Percentiles rank a stretch among this genome's conserved stretches.
Conservation (phyloP, 169 alveolate species). For the Eimeria acervulina region DNA sequence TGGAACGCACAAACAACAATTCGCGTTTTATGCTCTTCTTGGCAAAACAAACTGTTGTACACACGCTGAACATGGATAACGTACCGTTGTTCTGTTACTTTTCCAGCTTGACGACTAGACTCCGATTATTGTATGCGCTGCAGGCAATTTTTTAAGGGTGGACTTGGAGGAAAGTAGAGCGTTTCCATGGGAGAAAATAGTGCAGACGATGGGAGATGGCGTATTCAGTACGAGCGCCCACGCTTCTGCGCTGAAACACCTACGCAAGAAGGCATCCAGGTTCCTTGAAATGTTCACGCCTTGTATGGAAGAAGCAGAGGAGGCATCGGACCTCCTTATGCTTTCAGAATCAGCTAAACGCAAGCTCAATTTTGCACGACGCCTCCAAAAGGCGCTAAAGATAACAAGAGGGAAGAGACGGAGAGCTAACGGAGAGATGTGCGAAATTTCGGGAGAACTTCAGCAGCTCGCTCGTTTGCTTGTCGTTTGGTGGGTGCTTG, state of each 20-base stretch:
- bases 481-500: constrained; percentile 56
- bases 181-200: constrained; percentile 56
- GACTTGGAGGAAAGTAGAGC: constrained; percentile 66
- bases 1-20: background rate
- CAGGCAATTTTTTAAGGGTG: constrained; percentile 65
- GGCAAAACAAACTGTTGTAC: background rate
- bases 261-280: background rate
- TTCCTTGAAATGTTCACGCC: constrained; percentile 39
- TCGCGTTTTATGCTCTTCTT: background rate
- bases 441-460: constrained; percentile 49
- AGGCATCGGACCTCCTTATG: constrained; percentile 39
- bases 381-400: background rate
- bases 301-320: constrained; percentile 21
- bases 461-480: constrained; percentile 69
- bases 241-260: constrained; percentile 27
- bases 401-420: background rate
- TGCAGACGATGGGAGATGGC: constrained; percentile 58
- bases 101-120: background rate
- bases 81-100: background rate
- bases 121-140: background rate
- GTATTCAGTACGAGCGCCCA: constrained; percentile 12
- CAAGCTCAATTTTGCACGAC: background rate
- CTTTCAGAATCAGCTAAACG: background rate
- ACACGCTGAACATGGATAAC: background rate
- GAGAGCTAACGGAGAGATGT: constrained; percentile 9